A percentile compares a stretch with the other conserved stretches of the same genome.
Conservation (phyloP, 129 eudicot species). For the Flaveria sonorensis region DNA sequence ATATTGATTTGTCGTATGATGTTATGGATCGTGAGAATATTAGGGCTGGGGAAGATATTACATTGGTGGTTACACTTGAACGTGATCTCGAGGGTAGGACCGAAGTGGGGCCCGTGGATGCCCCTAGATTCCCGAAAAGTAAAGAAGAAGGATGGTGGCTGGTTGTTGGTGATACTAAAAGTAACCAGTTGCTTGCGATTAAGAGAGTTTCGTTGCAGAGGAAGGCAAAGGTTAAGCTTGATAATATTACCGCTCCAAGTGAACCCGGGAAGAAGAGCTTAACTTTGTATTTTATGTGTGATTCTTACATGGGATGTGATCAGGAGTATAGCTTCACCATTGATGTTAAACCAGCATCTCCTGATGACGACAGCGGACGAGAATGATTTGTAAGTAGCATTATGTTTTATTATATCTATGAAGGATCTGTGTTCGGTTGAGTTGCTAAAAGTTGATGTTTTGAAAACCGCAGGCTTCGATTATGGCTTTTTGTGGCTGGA, state of each 20-base stretch:
- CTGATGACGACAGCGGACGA: slow-evolving; percentile 49
- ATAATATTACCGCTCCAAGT: slow-evolving; percentile 58
- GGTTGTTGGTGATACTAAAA: slow-evolving; percentile 81
- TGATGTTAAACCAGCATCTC: slow-evolving; percentile 55
- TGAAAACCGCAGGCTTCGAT: slow-evolving; percentile 8
- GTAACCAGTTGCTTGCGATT: slow-evolving; percentile 75
- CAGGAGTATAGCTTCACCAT: slow-evolving; percentile 76
- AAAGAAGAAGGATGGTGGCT: slow-evolving; percentile 98
- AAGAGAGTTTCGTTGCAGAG: slow-evolving; percentile 75
- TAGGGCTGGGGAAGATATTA: slow-evolving; percentile 61
- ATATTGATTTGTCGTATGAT: slow-evolving; percentile 71
- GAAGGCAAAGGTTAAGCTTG: slow-evolving; percentile 73
- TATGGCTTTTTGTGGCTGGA: not conserved
- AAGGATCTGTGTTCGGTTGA: not conserved
- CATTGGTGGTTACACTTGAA: slow-evolving; percentile 65
- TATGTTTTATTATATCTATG: not conserved
- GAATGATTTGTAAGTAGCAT: slow-evolving; percentile 35
- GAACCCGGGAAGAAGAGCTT: slow-evolving; percentile 66
- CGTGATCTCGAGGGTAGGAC: slow-evolving; percentile 75
- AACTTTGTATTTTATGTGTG: slow-evolving; percentile 83
- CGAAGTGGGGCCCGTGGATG: slow-evolving; percentile 81
- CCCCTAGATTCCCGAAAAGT: slow-evolving; percentile 71
- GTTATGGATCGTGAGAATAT: slow-evolving; percentile 55
- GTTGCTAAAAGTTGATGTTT: not conserved
- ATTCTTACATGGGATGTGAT: slow-evolving; percentile 90